Base-by-base conservation (phyloP, 495 filamentous ascomycete species). In the Terfezia claveryi region DNA sequence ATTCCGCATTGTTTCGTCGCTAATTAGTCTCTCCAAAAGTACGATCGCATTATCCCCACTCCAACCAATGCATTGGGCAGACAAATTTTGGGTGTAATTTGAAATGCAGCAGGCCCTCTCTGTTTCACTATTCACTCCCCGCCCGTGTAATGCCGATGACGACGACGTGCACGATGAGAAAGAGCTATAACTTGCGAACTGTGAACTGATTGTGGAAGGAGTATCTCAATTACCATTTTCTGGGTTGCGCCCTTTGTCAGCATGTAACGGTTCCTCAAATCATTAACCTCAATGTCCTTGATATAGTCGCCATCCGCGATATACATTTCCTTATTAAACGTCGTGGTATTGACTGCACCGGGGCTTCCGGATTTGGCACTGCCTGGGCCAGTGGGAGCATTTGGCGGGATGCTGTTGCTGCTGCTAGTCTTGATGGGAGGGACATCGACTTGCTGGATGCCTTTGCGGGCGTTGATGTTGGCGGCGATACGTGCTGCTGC, bases 271-370 rank as follows among this genome's bases (percentile, higher is more conserved):
- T 98, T 98, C 62, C 89, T 85, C 61, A 96, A 70, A 67, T 95
- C 87, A 72, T 98, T 98, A 69, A 98, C 86, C 69, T 96, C 91
- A 64, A 98, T 93, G 65, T 96, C 91, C 67, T 86, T 86, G 70
- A 98, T 94, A 63, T 84, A 95, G 66, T 98, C 91, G 57, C 91
- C 91, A 65, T 94, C 91, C 23, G 85, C 81, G 61, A 91, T 83
- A 66, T 95, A 95, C 69, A 91, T 79, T 58, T 94, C 87, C 58
- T 81, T 77, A 60, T 85, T 85, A 66, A 87, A 75, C 50, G 80
- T 76, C 51, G 72, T 75, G 9, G 71, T 72, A 41, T 69, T 70
- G 23, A 71, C 17, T 46, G 41, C 41, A 46, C 14, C 41, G 8
- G 41, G 51, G 66, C 2, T 59, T 55, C 52, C 49, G 23, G 27